A percentile compares a stretch with the other conserved stretches of the same genome.
phyloP scores from a whole-genome alignment of 2,329 filamentous ascomycete species.

The Calonectria ilicicola region DNA sequence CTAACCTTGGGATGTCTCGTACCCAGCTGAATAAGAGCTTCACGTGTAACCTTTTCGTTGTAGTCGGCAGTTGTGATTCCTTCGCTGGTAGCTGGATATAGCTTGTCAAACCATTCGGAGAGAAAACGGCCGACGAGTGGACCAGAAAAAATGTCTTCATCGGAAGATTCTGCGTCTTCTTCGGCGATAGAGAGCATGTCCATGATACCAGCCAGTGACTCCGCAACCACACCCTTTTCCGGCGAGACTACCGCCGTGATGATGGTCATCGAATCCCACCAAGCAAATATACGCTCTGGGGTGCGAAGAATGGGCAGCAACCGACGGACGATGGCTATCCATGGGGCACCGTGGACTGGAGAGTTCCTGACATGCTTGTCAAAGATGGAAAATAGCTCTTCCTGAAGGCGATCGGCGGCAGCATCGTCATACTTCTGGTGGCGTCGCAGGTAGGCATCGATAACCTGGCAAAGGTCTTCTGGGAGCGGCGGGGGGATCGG shows the following conservation, averaged over 20 bases:
- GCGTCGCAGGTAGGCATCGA: conserved; percentile 76
- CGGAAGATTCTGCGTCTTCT: conserved; percentile 61
- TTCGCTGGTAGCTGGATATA: conserved; percentile 51
- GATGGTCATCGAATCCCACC: conserved; percentile 71
- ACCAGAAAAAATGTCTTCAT: conserved; percentile 55
- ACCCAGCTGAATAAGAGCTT: conserved; percentile 70
- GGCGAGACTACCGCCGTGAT: conserved; percentile 63
- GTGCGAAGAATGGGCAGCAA: conserved; percentile 74
- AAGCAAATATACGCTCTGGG: conserved; percentile 72
- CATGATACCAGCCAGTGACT: conserved; percentile 74
- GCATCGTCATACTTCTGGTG: conserved; percentile 76
- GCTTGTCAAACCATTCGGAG: conserved; percentile 67
- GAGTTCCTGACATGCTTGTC: conserved; percentile 71
- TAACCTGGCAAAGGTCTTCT: conserved; percentile 70
- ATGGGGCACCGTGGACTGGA: conserved; percentile 71
- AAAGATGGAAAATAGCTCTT: conserved; percentile 77
- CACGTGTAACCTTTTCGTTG: conserved; percentile 63
- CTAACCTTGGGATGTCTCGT: conserved; percentile 73
- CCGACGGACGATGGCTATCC: conserved; percentile 74
- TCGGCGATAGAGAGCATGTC: conserved; percentile 74
- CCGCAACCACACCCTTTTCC: conserved; percentile 73
- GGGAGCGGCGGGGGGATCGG: conserved; percentile 71
- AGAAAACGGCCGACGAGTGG: conserved; percentile 70
- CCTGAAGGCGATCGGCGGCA: conserved; percentile 77
- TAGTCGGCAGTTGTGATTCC: conserved; percentile 53